These are phyloP conservation scores for Aaosphaeria pasadenensis DNA, from an alignment of 2,329 filamentous ascomycete genomes.

Conservation along the genomic window DNA sequence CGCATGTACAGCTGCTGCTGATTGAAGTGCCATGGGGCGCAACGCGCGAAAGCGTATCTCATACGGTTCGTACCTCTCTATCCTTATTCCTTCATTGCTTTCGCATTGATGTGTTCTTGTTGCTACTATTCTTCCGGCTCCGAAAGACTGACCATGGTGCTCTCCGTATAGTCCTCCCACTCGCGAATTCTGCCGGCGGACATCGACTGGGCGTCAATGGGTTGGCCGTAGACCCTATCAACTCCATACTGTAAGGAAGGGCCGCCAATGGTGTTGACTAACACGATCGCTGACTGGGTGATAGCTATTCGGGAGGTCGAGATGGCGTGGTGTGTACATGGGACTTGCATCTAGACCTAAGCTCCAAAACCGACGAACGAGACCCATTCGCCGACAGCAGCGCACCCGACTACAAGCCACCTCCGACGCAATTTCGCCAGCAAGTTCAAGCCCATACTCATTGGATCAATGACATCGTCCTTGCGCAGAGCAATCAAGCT, in stretches of 20 bases:
- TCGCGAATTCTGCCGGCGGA: slow-evolving; percentile 72
- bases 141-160: slow-evolving; percentile 10
- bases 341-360: slow-evolving; percentile 75
- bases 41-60: slow-evolving; percentile 54
- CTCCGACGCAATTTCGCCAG: slow-evolving; percentile 55
- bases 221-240: slow-evolving; percentile 78
- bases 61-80: slow-evolving; percentile 42
- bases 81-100: slow-evolving; percentile 5
- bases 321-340: slow-evolving; percentile 96
- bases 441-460: slow-evolving; percentile 83
- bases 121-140: background rate
- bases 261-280: slow-evolving; percentile 1
- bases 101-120: slow-evolving; percentile 5
- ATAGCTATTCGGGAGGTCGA: slow-evolving; percentile 89
- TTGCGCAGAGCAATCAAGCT: slow-evolving; percentile 73
- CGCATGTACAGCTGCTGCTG: slow-evolving; percentile 16
- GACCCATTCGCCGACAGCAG: slow-evolving; percentile 39
- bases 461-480: slow-evolving; percentile 91
- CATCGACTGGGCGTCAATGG: slow-evolving; percentile 95
- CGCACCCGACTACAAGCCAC: slow-evolving; percentile 32
- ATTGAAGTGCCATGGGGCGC: slow-evolving; percentile 44
- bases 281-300: slow-evolving; percentile 9
- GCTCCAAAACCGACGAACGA: slow-evolving; percentile 37
- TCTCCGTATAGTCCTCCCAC: slow-evolving; percentile 60
- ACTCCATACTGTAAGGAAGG: slow-evolving; percentile 74